Percentiles rank a stretch among this genome's conserved stretches.
Evolutionary conservation across 306 rosid species (phyloP).

Genomic region (Mucuna pruriens): DNA sequence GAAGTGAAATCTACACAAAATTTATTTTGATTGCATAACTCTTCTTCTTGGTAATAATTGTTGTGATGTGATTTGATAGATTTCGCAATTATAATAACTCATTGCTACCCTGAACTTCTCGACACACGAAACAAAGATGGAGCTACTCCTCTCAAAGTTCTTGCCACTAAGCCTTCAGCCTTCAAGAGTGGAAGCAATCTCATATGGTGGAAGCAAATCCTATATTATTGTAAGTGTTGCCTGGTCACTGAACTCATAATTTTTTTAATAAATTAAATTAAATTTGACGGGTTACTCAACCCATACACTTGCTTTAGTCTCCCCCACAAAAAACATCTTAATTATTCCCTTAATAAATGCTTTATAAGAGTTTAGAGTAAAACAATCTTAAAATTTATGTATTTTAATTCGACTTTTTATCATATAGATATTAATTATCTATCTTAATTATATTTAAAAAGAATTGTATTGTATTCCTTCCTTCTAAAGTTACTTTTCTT

Average conservation of each 20-base stretch:
- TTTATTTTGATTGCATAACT: neutral
- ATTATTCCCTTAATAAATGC: too few relatives aligned
- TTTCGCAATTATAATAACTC: slow-evolving; percentile 33
- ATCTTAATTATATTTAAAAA: too few relatives aligned
- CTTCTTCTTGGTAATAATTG: neutral
- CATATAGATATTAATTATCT: too few relatives aligned
- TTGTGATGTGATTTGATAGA: neutral
- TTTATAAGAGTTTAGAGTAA: too few relatives aligned
- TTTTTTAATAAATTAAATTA: neutral
- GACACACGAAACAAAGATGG: neutral
- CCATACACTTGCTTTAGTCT: too few relatives aligned
- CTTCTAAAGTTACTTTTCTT: too few relatives aligned
- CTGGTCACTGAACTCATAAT: neutral
- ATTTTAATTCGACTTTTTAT: too few relatives aligned
- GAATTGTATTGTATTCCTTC: too few relatives aligned
- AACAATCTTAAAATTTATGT: too few relatives aligned
- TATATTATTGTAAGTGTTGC: slow-evolving; percentile 29
- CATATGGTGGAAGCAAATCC: slow-evolving; percentile 26
- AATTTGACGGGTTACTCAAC: too few relatives aligned
- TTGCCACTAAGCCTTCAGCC: slow-evolving; percentile 36
- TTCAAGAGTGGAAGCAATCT: slow-evolving; percentile 36
- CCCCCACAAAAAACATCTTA: too few relatives aligned
- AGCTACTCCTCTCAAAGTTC: slow-evolving; percentile 31
- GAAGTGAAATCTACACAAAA: too few relatives aligned
- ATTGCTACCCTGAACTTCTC: neutral